phyloP scores from a whole-genome alignment of 305 asterid species.

The Plantago lanceolata region DNA sequence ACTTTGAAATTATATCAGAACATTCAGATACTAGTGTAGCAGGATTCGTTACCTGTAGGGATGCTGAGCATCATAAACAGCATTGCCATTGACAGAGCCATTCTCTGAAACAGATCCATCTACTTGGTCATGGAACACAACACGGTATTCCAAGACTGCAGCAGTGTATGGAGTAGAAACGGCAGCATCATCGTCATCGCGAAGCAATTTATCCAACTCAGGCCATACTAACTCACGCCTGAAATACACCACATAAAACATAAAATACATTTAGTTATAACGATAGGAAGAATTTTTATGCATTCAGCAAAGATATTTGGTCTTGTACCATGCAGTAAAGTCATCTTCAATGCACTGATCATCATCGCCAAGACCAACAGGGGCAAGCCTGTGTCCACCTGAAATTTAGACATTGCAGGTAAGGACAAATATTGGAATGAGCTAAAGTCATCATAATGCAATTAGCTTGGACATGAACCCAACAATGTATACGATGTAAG shows the following conservation, averaged over 20 bases:
- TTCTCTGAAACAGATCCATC: constrained; percentile 36
- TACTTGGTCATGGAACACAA: constrained; percentile 55
- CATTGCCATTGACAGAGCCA: constrained; percentile 54
- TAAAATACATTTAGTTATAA: background rate
- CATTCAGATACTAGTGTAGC: background rate
- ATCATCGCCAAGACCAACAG: constrained; percentile 95
- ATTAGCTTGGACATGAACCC: background rate
- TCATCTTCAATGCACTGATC: constrained; percentile 99
- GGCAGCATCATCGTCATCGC: constrained; percentile 50
- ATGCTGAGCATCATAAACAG: constrained; percentile 80
- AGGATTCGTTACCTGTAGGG: constrained; percentile 62
- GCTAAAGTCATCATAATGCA: background rate
- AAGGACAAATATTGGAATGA: constrained; percentile 14
- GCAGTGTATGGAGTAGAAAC: constrained; percentile 85
- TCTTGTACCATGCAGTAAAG: constrained; percentile 73
- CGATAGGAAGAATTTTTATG: background rate
- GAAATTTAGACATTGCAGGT: constrained; percentile 26
- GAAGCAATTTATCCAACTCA: constrained; percentile 74
- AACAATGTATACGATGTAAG: no score
- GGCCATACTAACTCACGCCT: constrained; percentile 96
- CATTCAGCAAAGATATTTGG: constrained; percentile 4
- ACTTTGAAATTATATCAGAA: background rate
- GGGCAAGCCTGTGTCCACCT: constrained; percentile 77
- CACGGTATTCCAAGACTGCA: constrained; percentile 77
- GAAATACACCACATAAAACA: constrained; percentile 21